Conservation (phyloP, 306 rosid species). For the Phaseolus lunatus region DNA sequence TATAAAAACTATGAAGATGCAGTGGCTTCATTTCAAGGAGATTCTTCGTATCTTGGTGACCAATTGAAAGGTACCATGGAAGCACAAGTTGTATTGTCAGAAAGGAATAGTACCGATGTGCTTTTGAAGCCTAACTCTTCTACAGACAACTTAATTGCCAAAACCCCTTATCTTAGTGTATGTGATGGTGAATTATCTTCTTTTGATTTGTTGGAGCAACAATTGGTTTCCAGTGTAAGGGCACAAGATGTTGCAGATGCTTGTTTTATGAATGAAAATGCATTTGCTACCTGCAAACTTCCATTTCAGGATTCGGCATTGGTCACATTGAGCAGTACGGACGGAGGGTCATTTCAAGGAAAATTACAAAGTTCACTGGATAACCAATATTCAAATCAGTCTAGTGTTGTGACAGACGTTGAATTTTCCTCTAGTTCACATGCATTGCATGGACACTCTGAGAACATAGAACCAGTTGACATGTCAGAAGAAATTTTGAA, state of each 20-base stretch:
- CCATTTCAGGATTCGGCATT: constrained; percentile 40
- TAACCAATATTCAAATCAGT: constrained; percentile 42
- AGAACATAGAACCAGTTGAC: constrained; percentile 51
- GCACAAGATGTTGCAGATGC: constrained; percentile 46
- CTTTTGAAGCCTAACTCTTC: constrained; percentile 47
- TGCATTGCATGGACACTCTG: constrained; percentile 43
- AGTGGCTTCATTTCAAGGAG: constrained; percentile 30
- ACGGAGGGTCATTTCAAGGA: constrained; percentile 46
- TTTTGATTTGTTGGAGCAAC: constrained; percentile 56
- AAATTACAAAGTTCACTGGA: constrained; percentile 42
- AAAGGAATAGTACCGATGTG: constrained; percentile 13
- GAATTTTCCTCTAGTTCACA: constrained; percentile 38
- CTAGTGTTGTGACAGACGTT: constrained; percentile 38
- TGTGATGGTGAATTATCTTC: constrained; percentile 53
- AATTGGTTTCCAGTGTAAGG: constrained; percentile 43
- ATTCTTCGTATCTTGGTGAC: constrained; percentile 41
- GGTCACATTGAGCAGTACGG: constrained; percentile 36
- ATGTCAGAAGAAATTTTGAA: constrained; percentile 52
- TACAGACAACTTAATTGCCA: constrained; percentile 26
- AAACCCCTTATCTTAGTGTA: constrained; percentile 41
- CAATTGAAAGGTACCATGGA: constrained; percentile 39
- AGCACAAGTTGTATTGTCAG: constrained; percentile 39
- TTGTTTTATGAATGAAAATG: constrained; percentile 36
- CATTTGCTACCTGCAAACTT: constrained; percentile 43
- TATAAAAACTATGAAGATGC: constrained; percentile 34